These are phyloP conservation scores for Kentomonas sorsogonicus DNA, from an alignment of 208 protist species.

Conservation along the genomic window DNA sequence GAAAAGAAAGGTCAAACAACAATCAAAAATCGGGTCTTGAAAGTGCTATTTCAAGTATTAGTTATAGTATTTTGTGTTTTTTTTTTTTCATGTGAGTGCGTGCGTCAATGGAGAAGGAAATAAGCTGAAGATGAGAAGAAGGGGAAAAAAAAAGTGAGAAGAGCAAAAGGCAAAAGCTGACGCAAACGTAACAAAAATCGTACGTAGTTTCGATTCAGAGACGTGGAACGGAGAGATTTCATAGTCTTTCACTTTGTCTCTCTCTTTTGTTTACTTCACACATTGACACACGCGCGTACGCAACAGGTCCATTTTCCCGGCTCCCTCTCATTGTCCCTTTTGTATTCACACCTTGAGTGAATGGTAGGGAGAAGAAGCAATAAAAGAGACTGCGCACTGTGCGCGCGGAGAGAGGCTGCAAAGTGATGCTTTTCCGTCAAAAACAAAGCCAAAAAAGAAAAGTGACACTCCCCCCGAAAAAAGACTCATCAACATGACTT, in stretches of 20 bases:
- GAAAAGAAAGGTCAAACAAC: not conserved
- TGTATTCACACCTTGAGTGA: not conserved
- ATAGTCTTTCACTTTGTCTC: too few relatives aligned
- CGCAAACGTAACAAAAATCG: too few relatives aligned
- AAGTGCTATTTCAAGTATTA: not conserved
- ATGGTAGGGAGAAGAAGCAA: not conserved
- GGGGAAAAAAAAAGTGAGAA: slow-evolving; percentile 13
- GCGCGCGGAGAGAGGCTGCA: not conserved
- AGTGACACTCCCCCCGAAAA: too few relatives aligned
- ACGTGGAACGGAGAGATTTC: too few relatives aligned
- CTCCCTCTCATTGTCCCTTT: not conserved
- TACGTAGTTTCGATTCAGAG: too few relatives aligned
- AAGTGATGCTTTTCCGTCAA: slow-evolving; percentile 12
- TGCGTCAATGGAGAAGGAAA: not conserved
- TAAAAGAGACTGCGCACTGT: not conserved
- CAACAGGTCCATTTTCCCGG: not conserved
- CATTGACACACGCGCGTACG: not conserved
- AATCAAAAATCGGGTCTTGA: slow-evolving; percentile 1
- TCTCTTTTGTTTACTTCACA: not conserved
- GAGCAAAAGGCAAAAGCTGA: slow-evolving; percentile 3
- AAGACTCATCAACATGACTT: too few relatives aligned
- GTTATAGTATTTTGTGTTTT: slow-evolving; percentile 8
- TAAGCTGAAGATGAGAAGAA: not conserved
- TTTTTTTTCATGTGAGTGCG: not conserved
- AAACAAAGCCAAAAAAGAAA: slow-evolving; percentile 11